Percentiles rank a stretch among this genome's conserved stretches.
These are phyloP conservation scores for Oryza meyeriana DNA, from an alignment of 176 grass and related monocot species.

Conservation along the genomic window DNA sequence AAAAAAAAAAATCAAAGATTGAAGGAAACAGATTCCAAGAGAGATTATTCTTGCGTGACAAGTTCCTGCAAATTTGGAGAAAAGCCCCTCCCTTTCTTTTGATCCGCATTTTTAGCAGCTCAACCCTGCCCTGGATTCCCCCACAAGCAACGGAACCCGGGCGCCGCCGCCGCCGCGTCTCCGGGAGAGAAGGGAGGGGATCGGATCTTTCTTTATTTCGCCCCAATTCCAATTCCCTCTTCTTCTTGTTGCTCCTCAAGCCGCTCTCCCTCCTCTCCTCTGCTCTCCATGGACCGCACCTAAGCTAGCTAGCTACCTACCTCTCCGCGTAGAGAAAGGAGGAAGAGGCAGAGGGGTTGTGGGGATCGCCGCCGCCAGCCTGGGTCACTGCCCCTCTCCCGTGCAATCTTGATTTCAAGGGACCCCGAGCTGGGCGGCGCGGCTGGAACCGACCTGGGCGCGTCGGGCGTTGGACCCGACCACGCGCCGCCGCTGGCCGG, in stretches of 20 bases:
- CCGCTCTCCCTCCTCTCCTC: not conserved
- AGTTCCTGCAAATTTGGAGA: too few relatives aligned
- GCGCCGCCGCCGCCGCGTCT: too few relatives aligned
- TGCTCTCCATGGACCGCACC: not conserved
- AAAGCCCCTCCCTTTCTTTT: too few relatives aligned
- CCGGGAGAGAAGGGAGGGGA: not conserved
- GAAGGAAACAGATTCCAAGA: too few relatives aligned
- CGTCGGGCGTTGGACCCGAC: not conserved
- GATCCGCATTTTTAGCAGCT: too few relatives aligned
- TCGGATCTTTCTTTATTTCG: not conserved
- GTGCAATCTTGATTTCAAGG: not conserved
- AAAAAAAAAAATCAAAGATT: too few relatives aligned
- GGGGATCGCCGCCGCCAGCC: not conserved
- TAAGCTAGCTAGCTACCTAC: not conserved
- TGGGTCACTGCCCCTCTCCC: not conserved
- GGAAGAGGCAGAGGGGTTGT: not conserved
- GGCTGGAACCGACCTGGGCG: too few relatives aligned
- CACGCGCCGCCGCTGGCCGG: not conserved
- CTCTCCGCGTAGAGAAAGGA: not conserved
- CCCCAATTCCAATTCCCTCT: not conserved
- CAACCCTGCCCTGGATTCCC: too few relatives aligned
- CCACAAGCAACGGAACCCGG: too few relatives aligned
- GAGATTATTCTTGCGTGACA: too few relatives aligned
- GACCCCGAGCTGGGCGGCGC: not conserved
- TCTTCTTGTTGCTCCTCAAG: not conserved